These are phyloP conservation scores for Teunomyces funiuensis DNA, from an alignment of 805 yeast species.

Conservation along the genomic window DNA sequence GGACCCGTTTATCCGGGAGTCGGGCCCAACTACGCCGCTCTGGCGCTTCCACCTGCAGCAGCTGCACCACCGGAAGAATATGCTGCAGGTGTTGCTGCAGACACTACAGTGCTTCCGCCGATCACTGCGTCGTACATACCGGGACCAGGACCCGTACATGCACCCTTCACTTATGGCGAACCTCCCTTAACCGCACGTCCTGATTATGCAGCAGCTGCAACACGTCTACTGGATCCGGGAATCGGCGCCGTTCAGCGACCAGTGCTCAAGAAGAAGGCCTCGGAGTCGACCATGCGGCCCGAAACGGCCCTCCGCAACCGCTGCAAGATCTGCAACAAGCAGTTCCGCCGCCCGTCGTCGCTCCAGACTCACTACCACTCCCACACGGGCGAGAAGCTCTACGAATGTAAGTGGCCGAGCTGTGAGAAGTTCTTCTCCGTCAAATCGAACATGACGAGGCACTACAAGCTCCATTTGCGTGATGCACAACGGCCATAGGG, in stretches of 20 bases:
- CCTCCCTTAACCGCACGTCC: too few relatives aligned
- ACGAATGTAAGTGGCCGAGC: conserved; percentile 48
- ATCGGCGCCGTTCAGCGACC: neutral
- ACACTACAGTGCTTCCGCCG: too few relatives aligned
- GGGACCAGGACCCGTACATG: neutral
- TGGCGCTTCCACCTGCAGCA: neutral
- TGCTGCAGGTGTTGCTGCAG: too few relatives aligned
- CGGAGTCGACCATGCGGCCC: conserved; percentile 36
- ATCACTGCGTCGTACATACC: too few relatives aligned
- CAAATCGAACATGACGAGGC: conserved; percentile 79
- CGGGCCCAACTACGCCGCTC: neutral
- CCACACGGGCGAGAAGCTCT: conserved; percentile 50
- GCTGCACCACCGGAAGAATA: neutral
- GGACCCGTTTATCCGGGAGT: neutral
- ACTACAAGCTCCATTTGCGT: conserved; percentile 60
- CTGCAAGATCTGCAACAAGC: conserved; percentile 64
- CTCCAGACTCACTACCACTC: conserved; percentile 75
- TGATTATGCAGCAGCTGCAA: neutral
- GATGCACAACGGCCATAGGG: conserved; percentile 10
- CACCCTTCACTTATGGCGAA: too few relatives aligned
- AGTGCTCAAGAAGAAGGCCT: conserved; percentile 8
- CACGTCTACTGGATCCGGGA: neutral
- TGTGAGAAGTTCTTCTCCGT: conserved; percentile 75
- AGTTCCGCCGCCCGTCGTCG: conserved; percentile 80
- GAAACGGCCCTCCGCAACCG: conserved; percentile 48